Conservation (phyloP, 2,329 filamentous ascomycete species). For the Venturia carpophila region DNA sequence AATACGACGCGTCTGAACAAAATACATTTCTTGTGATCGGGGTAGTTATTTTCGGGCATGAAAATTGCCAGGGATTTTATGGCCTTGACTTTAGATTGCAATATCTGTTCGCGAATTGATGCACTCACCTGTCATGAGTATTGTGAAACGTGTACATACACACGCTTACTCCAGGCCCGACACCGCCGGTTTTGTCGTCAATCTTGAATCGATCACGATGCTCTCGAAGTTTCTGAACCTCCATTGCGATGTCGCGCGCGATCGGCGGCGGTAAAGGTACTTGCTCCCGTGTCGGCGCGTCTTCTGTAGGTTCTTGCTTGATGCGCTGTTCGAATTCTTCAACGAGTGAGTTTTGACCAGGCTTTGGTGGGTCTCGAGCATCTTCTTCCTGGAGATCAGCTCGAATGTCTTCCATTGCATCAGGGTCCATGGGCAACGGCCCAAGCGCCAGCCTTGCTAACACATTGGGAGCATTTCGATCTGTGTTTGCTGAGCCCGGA, state of each 20-base stretch:
- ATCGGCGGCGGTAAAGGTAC: slow-evolving; percentile 82
- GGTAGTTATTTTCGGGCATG: not conserved
- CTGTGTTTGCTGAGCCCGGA: slow-evolving; percentile 54
- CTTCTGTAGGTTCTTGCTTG: slow-evolving; percentile 82
- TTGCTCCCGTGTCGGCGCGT: slow-evolving; percentile 68
- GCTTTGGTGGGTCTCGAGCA: slow-evolving; percentile 59
- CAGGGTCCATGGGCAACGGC: slow-evolving; percentile 71
- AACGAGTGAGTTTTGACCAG: slow-evolving; percentile 65
- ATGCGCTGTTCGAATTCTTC: slow-evolving; percentile 83
- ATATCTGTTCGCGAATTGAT: slow-evolving; percentile 9
- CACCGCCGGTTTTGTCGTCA: slow-evolving; percentile 72
- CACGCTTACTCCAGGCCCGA: slow-evolving; percentile 75
- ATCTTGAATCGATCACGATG: slow-evolving; percentile 88
- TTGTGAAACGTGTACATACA: slow-evolving; percentile 99
- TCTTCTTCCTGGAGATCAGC: slow-evolving; percentile 84
- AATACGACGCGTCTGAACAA: not conserved
- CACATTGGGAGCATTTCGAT: slow-evolving; percentile 50
- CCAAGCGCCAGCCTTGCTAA: slow-evolving; percentile 65
- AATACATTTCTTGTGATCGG: not conserved
- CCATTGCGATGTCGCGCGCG: slow-evolving; percentile 83
- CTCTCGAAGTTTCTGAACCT: slow-evolving; percentile 89
- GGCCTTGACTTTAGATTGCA: not conserved
- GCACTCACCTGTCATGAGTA: slow-evolving; percentile 70
- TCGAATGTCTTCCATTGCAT: slow-evolving; percentile 76
- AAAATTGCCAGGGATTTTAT: not conserved